Evolutionary conservation across 768 basidiomycete genomes (phyloP).

Genomic region (Lentinula sp.): DNA sequence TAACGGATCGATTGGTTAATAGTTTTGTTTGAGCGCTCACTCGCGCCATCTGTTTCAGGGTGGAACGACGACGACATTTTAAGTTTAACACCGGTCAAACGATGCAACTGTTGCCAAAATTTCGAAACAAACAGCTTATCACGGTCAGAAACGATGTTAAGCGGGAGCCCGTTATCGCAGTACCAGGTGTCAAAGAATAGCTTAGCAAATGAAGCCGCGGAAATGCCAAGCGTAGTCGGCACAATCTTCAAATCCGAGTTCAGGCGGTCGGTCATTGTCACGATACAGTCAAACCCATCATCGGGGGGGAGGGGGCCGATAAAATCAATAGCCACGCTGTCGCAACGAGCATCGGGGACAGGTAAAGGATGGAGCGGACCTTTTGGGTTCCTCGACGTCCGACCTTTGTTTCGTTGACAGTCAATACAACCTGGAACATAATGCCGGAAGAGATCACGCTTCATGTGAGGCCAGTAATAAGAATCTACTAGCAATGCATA

Average conservation of each 20-base stretch:
- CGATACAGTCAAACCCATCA: slow-evolving; percentile 13
- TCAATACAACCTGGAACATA: slow-evolving; percentile 17
- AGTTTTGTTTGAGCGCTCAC: slow-evolving; percentile 11
- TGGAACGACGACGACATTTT: slow-evolving; percentile 27
- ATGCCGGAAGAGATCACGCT: slow-evolving; percentile 11
- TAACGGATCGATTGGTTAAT: too few relatives aligned
- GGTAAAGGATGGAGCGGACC: slow-evolving; percentile 16
- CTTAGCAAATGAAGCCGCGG: too few relatives aligned
- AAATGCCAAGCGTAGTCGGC: too few relatives aligned
- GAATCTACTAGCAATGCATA: slow-evolving; percentile 7
- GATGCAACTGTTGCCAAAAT: too few relatives aligned
- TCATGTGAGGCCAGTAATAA: slow-evolving; percentile 17
- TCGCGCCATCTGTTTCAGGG: slow-evolving; percentile 25
- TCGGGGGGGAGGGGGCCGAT: slow-evolving; percentile 19
- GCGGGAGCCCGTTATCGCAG: too few relatives aligned
- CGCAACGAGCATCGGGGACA: slow-evolving; percentile 8
- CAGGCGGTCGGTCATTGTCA: slow-evolving; percentile 13
- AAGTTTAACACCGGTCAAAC: neutral
- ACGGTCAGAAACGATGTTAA: too few relatives aligned
- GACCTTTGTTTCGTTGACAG: slow-evolving; percentile 23
- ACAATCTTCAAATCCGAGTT: too few relatives aligned
- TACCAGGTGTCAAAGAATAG: too few relatives aligned
- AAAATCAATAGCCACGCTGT: slow-evolving; percentile 17
- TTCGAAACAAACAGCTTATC: too few relatives aligned
- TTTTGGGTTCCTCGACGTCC: slow-evolving; percentile 6